Evolutionary conservation across 768 basidiomycete species (phyloP), one percentile per base, ranked within the genome.

Genomic region (Pisolithus marmoratus): DNA sequence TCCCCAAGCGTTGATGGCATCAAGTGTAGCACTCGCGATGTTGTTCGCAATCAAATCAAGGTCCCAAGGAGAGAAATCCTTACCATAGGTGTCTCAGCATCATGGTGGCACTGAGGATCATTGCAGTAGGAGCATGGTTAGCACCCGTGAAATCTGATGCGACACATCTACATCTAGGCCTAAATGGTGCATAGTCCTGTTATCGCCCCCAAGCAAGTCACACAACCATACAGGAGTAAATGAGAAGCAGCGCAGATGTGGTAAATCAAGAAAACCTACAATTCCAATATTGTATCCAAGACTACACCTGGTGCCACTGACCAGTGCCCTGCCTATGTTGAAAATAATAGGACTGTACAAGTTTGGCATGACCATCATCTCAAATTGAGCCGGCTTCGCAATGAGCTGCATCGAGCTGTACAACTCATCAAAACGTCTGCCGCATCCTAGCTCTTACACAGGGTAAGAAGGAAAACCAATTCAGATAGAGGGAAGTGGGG

Each of bases 321-420:
- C 95, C 19, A 99, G 87, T 22, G 95, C 96, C 54, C 95, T 93
- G 61, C 96, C 95, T 56, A 99, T 97, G 78, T 99, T 97, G 59
- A 90, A 94, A 54, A 94, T 87, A 62, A 98, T 98, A 59, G 92
- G 94, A 53, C 95, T 95, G 72, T 98, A 98, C 69, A 89, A 68
- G 72, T 95, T 94, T 51, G 92, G 94, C 91, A 95, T 96, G 65
- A 98, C 96, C 94, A 99, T 96, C 55, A 98, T 95, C 64, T 99
- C 96, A 64, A 99, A 99, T 69, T 99, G 96, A 58, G 78, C 78
- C 29, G 96, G 96, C 61, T 85, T 89, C 31, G 94, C 90, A 55
- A 99, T 96, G 58, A 99, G 85, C 72, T 99, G 96, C 96, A 99
- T 99, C 45, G 95, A 93, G 46, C 90, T 92, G 61, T n/a, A n/a